Conservation (phyloP, 139 green algal species). For the Coelastrella sp. region DNA sequence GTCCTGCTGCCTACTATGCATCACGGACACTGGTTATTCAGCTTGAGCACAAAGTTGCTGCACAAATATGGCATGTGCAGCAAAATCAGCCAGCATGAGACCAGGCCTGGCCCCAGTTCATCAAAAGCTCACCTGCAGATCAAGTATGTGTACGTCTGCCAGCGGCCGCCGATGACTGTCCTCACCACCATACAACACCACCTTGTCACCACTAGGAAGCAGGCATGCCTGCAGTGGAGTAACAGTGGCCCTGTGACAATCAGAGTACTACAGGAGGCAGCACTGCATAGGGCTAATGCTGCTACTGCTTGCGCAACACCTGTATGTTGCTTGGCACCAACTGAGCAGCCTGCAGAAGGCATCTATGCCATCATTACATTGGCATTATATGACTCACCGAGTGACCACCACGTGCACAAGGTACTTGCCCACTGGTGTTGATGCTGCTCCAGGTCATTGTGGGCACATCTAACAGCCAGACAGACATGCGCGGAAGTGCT, state of each 20-base stretch:
- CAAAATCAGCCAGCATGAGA: neutral
- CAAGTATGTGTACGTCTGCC: slow-evolving; percentile 74
- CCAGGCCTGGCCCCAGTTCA: slow-evolving; percentile 43
- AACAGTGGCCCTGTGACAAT: neutral
- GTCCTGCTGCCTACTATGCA: neutral
- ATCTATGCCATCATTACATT: neutral
- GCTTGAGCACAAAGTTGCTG: no score
- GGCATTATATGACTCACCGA: slow-evolving; percentile 50
- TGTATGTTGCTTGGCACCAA: neutral
- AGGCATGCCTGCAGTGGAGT: neutral
- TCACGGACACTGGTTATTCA: neutral
- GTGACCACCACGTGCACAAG: slow-evolving; percentile 82
- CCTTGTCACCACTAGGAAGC: slow-evolving; percentile 49
- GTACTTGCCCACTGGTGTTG: slow-evolving; percentile 47
- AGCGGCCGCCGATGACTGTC: slow-evolving; percentile 74
- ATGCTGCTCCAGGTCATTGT: slow-evolving; percentile 66
- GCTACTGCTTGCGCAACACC: no score
- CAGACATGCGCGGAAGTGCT: slow-evolving; percentile 55
- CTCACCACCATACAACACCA: slow-evolving; percentile 91
- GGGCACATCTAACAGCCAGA: slow-evolving; percentile 76
- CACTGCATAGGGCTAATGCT: no score
- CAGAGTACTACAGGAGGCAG: no score
- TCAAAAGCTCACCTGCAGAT: slow-evolving; percentile 64
- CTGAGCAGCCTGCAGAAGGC: neutral
- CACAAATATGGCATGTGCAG: no score